These are phyloP conservation scores for Dendrobium chrysotoxum DNA, from an alignment of 106 monocot genomes.

Conservation along the genomic window DNA sequence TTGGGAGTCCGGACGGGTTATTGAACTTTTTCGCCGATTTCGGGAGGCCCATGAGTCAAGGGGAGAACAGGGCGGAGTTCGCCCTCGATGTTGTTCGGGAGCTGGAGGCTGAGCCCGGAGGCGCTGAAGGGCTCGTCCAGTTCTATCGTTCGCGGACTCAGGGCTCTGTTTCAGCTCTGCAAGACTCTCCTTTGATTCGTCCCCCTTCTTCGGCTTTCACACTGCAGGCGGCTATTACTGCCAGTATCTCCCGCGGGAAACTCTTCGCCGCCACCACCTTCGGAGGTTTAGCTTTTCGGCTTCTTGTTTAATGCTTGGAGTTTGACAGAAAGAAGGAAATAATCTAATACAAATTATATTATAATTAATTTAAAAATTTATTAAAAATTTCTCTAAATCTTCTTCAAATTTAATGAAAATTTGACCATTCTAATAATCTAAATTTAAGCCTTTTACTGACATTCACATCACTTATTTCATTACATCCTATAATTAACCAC, in stretches of 20 bases:
- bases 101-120: not conserved
- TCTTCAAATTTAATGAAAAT: no score
- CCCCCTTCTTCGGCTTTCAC: not conserved
- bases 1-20: conserved; percentile 22
- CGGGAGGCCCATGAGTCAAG: conserved; percentile 45
- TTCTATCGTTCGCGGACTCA: not conserved
- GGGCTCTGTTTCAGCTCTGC: not conserved
- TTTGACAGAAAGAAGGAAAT: no score
- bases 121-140: not conserved
- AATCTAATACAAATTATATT: no score
- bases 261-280: conserved; percentile 30
- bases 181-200: not conserved
- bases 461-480: no score
- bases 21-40: conserved; percentile 43
- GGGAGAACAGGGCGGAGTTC: conserved; percentile 32
- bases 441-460: no score
- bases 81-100: not conserved
- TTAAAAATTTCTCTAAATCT: no score
- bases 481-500: no score
- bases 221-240: conserved; percentile 46
- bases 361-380: no score
- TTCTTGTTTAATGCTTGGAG: no score
- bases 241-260: conserved; percentile 69
- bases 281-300: no score
- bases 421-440: no score